These are phyloP conservation scores for Hypoxylon sp. DNA, from an alignment of 2,329 filamentous ascomycete genomes.

Conservation along the genomic window DNA sequence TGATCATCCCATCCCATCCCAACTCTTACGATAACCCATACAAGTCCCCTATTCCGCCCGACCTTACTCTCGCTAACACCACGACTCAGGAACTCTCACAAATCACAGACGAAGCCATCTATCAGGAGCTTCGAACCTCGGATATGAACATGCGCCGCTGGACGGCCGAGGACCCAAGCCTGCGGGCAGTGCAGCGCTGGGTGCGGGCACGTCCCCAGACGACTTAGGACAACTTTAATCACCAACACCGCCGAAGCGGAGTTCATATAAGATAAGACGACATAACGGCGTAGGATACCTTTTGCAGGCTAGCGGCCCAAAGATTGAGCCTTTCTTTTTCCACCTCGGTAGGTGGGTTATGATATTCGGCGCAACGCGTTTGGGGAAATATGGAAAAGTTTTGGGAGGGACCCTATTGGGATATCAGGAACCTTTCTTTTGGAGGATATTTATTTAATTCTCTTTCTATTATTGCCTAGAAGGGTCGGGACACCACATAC, in stretches of 20 bases:
- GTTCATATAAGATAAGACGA: neutral
- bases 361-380: constrained; percentile 17
- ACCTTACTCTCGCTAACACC: constrained; percentile 17
- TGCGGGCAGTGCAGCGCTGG: constrained; percentile 70
- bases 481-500: constrained; percentile 7
- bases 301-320: constrained; percentile 19
- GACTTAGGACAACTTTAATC: constrained; percentile 45
- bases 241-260: constrained; percentile 11
- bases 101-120: constrained; percentile 70
- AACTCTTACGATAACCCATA: constrained; percentile 13
- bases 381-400: neutral
- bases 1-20: constrained; percentile 8
- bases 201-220: constrained; percentile 58
- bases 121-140: constrained; percentile 64
- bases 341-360: constrained; percentile 13
- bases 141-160: constrained; percentile 70
- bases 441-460: constrained; percentile 5
- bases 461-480: constrained; percentile 1
- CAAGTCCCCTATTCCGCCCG: neutral
- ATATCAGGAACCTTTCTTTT: constrained; percentile 5
- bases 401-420: neutral
- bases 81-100: constrained; percentile 64
- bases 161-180: constrained; percentile 71
- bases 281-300: constrained; percentile 22
- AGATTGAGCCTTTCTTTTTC: constrained; percentile 18